Conservation (phyloP, 192 early-diverging fungal genomes). For the Glomus cerebriforme region DNA sequence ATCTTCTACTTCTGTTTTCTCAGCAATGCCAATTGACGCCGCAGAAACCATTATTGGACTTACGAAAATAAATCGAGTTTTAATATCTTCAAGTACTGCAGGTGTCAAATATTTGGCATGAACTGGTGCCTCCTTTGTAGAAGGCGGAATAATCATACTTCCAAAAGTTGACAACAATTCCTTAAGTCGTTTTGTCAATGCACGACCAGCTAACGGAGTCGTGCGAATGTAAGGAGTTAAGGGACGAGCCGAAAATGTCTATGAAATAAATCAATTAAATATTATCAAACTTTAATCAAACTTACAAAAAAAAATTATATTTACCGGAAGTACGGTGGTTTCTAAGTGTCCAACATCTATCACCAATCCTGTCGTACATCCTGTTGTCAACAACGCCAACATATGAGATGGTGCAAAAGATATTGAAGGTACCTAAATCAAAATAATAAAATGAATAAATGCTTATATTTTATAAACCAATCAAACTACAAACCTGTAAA, state of each 20-base stretch:
- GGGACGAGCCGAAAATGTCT: slow-evolving; percentile 72
- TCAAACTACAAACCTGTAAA: slow-evolving; percentile 58
- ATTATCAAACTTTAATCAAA: neutral
- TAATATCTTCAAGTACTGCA: slow-evolving; percentile 67
- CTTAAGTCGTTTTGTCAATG: slow-evolving; percentile 60
- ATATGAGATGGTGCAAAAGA: slow-evolving; percentile 75
- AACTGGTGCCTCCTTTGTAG: slow-evolving; percentile 41
- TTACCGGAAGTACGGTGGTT: slow-evolving; percentile 77
- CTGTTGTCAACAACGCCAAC: slow-evolving; percentile 74
- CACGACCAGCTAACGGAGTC: slow-evolving; percentile 65
- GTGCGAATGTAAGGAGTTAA: slow-evolving; percentile 64
- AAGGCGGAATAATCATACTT: slow-evolving; percentile 51
- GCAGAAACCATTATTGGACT: slow-evolving; percentile 49
- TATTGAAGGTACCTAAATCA: slow-evolving; percentile 70
- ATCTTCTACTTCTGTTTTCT: slow-evolving; percentile 44
- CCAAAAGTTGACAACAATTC: slow-evolving; percentile 47
- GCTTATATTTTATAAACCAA: neutral
- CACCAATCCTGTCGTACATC: slow-evolving; percentile 77
- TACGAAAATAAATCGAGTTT: slow-evolving; percentile 64
- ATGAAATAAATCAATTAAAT: neutral
- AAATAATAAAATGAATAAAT: neutral
- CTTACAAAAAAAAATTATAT: neutral
- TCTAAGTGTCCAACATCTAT: slow-evolving; percentile 83
- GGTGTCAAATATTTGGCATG: slow-evolving; percentile 53
- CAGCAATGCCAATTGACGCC: slow-evolving; percentile 35